Evolutionary conservation across 2,329 filamentous ascomycete genomes (phyloP).

Genomic region (Lasiodiplodia gonubiensis): DNA sequence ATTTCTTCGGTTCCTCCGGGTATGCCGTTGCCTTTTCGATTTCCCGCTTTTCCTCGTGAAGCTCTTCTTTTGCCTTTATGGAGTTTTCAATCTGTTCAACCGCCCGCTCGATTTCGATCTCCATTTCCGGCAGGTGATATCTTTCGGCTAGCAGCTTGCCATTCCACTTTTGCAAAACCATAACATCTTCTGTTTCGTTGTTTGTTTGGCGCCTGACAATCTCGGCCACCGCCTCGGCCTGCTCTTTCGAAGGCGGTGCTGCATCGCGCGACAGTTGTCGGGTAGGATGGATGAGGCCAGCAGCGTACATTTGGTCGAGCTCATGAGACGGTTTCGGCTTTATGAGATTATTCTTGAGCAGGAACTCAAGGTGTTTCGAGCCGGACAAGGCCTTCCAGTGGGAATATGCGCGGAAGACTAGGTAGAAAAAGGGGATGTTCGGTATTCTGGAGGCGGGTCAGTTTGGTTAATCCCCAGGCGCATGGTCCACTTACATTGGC

Average conservation of each 20-base stretch:
- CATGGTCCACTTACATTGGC: conserved; percentile 70
- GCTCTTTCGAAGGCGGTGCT: conserved; percentile 43
- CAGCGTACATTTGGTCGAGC: conserved; percentile 76
- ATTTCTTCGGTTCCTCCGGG: conserved; percentile 14
- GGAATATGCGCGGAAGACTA: conserved; percentile 78
- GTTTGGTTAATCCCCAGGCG: conserved; percentile 10
- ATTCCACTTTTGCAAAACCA: conserved; percentile 58
- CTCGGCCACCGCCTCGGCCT: conserved; percentile 46
- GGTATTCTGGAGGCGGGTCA: conserved; percentile 66
- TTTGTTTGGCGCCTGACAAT: conserved; percentile 49
- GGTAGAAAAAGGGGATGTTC: conserved; percentile 96
- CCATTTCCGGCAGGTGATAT: conserved; percentile 57
- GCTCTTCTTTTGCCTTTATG: conserved; percentile 48
- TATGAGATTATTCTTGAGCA: conserved; percentile 73
- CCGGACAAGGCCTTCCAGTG: conserved; percentile 71
- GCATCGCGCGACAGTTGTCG: conserved; percentile 48
- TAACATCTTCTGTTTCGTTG: conserved; percentile 51
- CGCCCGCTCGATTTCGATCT: conserved; percentile 60
- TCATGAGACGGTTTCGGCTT: conserved; percentile 69
- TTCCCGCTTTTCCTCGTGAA: conserved; percentile 45
- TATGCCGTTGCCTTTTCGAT: conserved; percentile 42
- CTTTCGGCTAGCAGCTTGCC: conserved; percentile 58
- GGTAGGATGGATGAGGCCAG: conserved; percentile 53
- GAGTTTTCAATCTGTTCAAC: conserved; percentile 57
- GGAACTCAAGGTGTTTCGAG: conserved; percentile 81